Base-by-base conservation (phyloP, 345 rosid species). In the Eucalyptus brandiana region DNA sequence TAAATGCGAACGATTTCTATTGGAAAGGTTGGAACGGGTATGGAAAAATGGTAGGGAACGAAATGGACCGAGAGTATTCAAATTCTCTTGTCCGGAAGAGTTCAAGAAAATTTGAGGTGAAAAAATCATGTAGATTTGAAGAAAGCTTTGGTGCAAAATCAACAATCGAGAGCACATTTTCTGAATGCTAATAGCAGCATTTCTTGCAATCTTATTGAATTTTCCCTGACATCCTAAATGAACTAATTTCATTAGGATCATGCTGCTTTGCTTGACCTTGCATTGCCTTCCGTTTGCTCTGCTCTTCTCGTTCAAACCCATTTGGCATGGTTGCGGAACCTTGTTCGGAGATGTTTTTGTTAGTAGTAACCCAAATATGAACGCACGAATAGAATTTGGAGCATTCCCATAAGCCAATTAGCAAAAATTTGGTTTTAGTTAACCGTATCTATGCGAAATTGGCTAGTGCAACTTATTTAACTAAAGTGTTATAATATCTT, bases 41-140 rank as follows among this genome's bases (percentile, higher is more conserved):
- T 5, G 21, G 37, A 65, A 65, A 16, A 62, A 62, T 62, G 76
- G 76, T 7, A 65, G 76, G 76, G 76, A n/a, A 65, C 17, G 12
- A 32, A 67, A 32, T 67, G 80, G 40, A 67, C 2, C 1, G 0
- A 67, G 80, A 4, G 19, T 17, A 17, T 0, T 17, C 12, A 32
- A 34, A 69, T 69, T 67, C 80, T 32, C 19, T 53, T 53, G 42
- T 18, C 19, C 23, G 42, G 0, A 69, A 69, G 37, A 32, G 80
- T 32, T 32, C 42, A 32, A 67, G 80, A 67, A 67, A 67, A 67
- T 32, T 32, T 6, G 12, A 67, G 80, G 42, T 0, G 7, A 9
- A 32, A 67, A 67, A 67, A 67, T 67, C 3, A 72, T 3, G 14
- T 18, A 19, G 44, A 72, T 19, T 2, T 19, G 58, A 60, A 28